Evolutionary conservation across 345 rosid species (phyloP).

Genomic region (Brassica rapa): DNA sequence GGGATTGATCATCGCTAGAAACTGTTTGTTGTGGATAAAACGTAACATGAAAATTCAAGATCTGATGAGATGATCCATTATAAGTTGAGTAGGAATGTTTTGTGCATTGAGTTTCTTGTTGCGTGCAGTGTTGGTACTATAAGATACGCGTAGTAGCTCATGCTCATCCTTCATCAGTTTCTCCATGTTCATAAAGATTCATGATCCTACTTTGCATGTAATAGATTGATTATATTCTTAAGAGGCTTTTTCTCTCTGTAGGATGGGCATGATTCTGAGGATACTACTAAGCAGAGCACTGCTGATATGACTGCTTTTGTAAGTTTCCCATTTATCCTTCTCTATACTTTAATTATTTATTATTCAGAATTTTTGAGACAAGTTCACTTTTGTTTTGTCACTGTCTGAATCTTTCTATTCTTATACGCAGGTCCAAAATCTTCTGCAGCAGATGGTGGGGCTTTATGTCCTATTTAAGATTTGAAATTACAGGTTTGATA

Average conservation of each 20-base stretch:
- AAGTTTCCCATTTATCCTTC: slow-evolving; percentile 12
- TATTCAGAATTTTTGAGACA: background rate
- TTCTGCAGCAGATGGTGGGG: slow-evolving; percentile 89
- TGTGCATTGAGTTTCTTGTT: background rate
- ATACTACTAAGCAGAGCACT: slow-evolving; percentile 54
- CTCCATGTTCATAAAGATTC: background rate
- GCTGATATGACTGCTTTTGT: slow-evolving; percentile 46
- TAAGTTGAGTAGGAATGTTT: background rate
- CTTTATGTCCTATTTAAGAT: slow-evolving; percentile 16
- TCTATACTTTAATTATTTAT: background rate
- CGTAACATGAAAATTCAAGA: slow-evolving; percentile 4
- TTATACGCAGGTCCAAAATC: slow-evolving; percentile 71
- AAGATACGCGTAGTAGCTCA: too few relatives aligned
- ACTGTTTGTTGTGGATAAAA: background rate
- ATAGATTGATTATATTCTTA: too few relatives aligned
- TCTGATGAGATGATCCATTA: background rate
- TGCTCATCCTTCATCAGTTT: background rate
- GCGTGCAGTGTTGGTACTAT: background rate
- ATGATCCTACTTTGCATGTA: background rate
- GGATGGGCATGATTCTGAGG: slow-evolving; percentile 82
- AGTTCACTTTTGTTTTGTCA: background rate
- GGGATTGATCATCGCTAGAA: background rate
- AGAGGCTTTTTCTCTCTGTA: background rate
- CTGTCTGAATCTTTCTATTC: slow-evolving; percentile 16
- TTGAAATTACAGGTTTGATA: background rate